Percentiles rank a stretch among this genome's conserved stretches.
These are phyloP conservation scores for Dorcoceras hygrometricum DNA, from an alignment of 257 asterid species.

Conservation along the genomic window DNA sequence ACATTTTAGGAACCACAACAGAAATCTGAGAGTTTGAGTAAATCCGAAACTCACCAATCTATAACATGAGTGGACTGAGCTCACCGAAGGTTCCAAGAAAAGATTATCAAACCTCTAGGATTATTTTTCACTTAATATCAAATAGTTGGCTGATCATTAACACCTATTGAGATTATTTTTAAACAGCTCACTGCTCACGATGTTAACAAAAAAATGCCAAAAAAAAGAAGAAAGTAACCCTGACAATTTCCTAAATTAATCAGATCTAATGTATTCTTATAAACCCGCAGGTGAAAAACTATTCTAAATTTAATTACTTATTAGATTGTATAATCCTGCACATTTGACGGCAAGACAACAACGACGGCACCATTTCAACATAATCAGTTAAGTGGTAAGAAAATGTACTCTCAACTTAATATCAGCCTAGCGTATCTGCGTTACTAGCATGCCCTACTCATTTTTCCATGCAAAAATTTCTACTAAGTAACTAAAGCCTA, in stretches of 20 bases:
- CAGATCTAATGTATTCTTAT: background rate
- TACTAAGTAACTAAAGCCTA: background rate
- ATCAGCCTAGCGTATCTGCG: background rate
- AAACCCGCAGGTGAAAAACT: background rate
- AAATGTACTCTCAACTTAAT: background rate
- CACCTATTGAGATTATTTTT: background rate
- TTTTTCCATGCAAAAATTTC: background rate
- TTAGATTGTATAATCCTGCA: no score
- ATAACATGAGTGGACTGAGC: background rate
- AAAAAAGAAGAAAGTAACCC: background rate
- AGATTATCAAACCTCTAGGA: background rate
- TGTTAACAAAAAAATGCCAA: background rate
- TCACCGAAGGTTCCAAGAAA: no score
- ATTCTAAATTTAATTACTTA: background rate
- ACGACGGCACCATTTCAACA: no score
- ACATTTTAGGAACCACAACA: background rate
- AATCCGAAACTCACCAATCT: background rate
- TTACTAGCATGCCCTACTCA: slow-evolving; percentile 4
- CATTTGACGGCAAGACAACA: no score
- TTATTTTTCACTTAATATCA: background rate
- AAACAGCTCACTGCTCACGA: background rate
- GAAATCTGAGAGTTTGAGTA: background rate
- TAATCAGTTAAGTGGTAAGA: no score
- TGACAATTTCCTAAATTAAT: background rate
- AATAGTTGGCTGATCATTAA: background rate